Base-by-base conservation (phyloP, 345 rosid genomes). In the Aquilaria yunnanensis region DNA sequence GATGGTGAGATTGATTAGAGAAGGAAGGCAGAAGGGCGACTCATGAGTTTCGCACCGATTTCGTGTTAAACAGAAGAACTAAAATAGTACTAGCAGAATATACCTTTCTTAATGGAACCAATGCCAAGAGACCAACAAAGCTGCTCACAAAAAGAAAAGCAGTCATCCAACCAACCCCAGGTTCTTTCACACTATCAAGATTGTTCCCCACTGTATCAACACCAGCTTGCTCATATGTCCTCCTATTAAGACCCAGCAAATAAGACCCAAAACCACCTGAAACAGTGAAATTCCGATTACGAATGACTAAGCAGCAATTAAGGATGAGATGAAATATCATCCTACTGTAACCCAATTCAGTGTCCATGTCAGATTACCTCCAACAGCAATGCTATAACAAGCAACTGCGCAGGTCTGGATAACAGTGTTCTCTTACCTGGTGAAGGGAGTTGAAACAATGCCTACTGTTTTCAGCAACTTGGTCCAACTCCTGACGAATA, bases 201-300 rank as follows among this genome's bases (percentile, higher is more conserved):
- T 31, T 75, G 73, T 90, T 94, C 51, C 96, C 91, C n/a, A 64
- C 74, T 2, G 89, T 74, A 51, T 77, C 83, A 67, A 76, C 78
- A 45, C 83, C 99, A 1, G 86, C 83, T 14, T 73, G 83, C 77
- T 77, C 86, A 61, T 85, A 90, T 1, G 96, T 94, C 70, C 65
- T 69, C 72, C 78, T 62, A 62, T 83, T 90, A 60, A 94, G 78
- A 56, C 92, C 97, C 77, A 94, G 60, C 63, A 94, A 70, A 68
- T 90, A 94, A 3, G 99, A 94, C 16, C 96, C 99, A 55, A 94
- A 94, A 47, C 99, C 97, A 72, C 99, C 99, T 93, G 74, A 60
- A 54, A 54, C 8, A 16, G 5, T 37, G 43, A 37, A 37, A 5
- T 4, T 4, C 43, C 1, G 43, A 37, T 37, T 37, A 37, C 5